phyloP scores from a whole-genome alignment of 2,329 filamentous ascomycete genomes.

The Xylariales sp. region DNA sequence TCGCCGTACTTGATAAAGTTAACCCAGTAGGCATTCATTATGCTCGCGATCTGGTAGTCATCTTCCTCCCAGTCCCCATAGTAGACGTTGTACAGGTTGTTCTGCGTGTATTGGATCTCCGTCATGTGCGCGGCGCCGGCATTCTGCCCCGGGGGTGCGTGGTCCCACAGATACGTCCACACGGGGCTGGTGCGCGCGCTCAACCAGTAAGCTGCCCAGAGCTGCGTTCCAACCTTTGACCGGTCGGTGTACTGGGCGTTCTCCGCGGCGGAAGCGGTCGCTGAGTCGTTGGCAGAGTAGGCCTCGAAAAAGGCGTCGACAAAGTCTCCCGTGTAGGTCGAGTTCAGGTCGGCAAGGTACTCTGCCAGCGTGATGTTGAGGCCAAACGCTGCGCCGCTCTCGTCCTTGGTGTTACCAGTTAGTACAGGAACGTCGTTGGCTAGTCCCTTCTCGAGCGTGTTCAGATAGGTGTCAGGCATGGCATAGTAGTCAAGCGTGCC shows the following conservation, averaged over 20 bases:
- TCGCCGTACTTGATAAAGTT: constrained; percentile 10
- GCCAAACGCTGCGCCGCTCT: constrained; percentile 12
- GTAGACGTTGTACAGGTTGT: constrained; percentile 21
- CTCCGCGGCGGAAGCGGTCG: constrained; percentile 13
- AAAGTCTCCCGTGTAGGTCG: constrained; percentile 15
- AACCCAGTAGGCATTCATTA: constrained; percentile 14
- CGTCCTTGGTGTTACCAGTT: constrained; percentile 25
- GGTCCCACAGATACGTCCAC: constrained; percentile 24
- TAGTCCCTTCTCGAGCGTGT: constrained; percentile 10
- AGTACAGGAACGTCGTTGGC: constrained; percentile 20
- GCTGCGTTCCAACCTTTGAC: constrained; percentile 18
- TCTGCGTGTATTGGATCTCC: constrained; percentile 26
- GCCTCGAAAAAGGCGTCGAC: constrained; percentile 14
- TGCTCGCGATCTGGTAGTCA: constrained; percentile 20
- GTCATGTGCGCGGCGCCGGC: constrained; percentile 22
- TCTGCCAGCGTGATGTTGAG: constrained; percentile 9
- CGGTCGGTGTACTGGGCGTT: constrained; percentile 20
- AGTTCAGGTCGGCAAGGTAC: constrained; percentile 13
- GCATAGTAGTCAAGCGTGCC: constrained; percentile 23
- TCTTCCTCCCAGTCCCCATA: constrained; percentile 16
- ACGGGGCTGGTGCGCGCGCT: constrained; percentile 17
- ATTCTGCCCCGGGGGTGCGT: constrained; percentile 18
- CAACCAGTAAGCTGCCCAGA: constrained; percentile 19
- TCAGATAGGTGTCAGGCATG: constrained; percentile 16
- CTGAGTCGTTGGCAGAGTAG: constrained; percentile 16